Conservation (phyloP, 2,329 filamentous ascomycete species). For the Ilyonectria destructans region DNA sequence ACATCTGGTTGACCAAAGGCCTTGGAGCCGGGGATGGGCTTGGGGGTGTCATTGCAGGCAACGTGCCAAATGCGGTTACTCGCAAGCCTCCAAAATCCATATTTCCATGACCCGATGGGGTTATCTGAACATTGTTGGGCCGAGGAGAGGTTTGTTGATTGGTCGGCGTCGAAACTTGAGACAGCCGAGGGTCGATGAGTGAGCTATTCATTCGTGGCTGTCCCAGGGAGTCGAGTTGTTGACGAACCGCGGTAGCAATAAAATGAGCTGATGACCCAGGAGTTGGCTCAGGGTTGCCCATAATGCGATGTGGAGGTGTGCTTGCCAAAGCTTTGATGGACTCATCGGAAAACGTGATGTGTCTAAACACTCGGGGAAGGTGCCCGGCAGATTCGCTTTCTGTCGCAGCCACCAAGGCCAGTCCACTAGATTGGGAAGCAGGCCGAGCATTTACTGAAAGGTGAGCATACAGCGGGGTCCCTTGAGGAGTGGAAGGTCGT, state of each 20-base stretch:
- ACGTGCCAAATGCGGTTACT: not conserved
- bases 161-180: slow-evolving; percentile 7
- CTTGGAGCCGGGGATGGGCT: slow-evolving; percentile 44
- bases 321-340: slow-evolving; percentile 31
- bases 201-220: not conserved
- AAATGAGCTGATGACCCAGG: not conserved
- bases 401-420: not conserved
- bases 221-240: not conserved
- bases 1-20: slow-evolving; percentile 7
- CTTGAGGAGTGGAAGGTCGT: not conserved
- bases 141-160: not conserved
- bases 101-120: not conserved
- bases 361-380: slow-evolving; percentile 24
- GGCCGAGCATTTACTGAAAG: slow-evolving; percentile 4
- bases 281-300: slow-evolving; percentile 5
- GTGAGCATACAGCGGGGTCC: slow-evolving; percentile 21
- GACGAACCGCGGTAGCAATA: not conserved
- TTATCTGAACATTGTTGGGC: slow-evolving; percentile 17
- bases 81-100: not conserved
- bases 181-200: not conserved
- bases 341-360: slow-evolving; percentile 34
- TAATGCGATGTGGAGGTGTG: not conserved
- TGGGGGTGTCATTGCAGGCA: slow-evolving; percentile 36
- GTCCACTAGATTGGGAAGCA: not conserved
- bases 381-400: slow-evolving; percentile 10